Base-by-base conservation (phyloP, 169 alveolate species). In the Cryptosporidium felis region DNA sequence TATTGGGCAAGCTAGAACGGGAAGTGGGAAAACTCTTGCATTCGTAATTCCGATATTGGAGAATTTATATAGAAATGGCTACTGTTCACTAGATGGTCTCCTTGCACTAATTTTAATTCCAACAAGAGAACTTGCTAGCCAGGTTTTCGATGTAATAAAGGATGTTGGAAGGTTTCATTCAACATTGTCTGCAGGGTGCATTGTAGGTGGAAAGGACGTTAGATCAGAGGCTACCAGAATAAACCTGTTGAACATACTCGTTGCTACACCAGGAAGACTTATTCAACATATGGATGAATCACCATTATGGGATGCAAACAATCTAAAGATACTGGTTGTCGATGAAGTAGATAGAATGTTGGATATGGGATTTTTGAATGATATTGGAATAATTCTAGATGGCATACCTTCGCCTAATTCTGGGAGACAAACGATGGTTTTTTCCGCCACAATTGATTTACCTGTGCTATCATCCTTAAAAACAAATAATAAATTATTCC, bases 181-280 rank as follows among this genome's bases (percentile, higher is more conserved):
- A 91, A 92, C 93, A 49, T 82, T 95, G 62, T 94, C 97, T 2
- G 97, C 95, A 2, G 98, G 97, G 1, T 91, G 96, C 58, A 88
- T 95, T 30, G 95, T 95, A 26, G 99, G 99, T 18, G 99, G 99
- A 10, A 94, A 94, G 74, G 92, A 94, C 62, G 59, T 95, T 45
- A 80, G 93, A 67, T 94, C 90, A 46, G 99, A 97, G 81, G 82
- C 97, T 92, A 82, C 91, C 89, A 91, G 94, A 90, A 40, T 92
- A 38, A 82, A 93, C 93, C 49, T 94, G 82, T 45, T 67, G 93
- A 95, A 94, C 62, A 92, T 96, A 41, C 80, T 96, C 60, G 94
- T 96, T 26, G 96, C 96, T 10, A 95, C 99, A 16, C 99, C 99
- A n/a, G 99, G 98, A 41, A 92, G 99, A 89, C 91, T 97, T 6